Conservation (phyloP, 257 asterid genomes). For the Jacaranda copaia region DNA sequence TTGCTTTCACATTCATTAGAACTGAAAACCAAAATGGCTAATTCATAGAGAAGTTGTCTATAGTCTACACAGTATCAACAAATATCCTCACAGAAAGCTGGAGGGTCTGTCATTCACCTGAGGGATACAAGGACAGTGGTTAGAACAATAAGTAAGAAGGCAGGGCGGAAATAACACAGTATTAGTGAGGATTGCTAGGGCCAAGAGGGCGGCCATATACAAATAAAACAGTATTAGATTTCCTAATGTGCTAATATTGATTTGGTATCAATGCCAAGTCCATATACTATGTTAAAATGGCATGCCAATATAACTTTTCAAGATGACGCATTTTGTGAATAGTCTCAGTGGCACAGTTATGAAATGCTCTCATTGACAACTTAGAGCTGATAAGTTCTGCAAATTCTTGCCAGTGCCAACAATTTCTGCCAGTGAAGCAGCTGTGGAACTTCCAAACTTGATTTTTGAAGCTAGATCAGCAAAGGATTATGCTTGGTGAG, state of each 20-base stretch:
- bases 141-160: too few species aligned
- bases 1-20: not conserved
- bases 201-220: too few species aligned
- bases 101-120: too few species aligned
- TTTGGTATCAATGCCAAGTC: not conserved
- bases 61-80: too few species aligned
- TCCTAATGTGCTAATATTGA: not conserved
- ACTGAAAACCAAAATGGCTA: not conserved
- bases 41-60: not conserved
- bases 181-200: too few species aligned
- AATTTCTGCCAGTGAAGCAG: conserved; percentile 68
- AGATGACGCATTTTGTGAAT: conserved; percentile 9
- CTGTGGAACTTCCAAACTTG: conserved; percentile 67
- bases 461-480: conserved; percentile 87
- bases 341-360: not conserved
- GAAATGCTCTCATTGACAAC: not conserved
- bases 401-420: conserved; percentile 45
- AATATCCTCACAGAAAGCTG: too few species aligned
- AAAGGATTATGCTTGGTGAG: conserved; percentile 93
- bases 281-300: not conserved
- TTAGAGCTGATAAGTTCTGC: conserved; percentile 25
- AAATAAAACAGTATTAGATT: not conserved
- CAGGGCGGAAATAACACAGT: too few species aligned
- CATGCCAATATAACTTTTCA: conserved; percentile 4
- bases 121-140: too few species aligned